phyloP scores from a whole-genome alignment of 805 yeast genomes.

The Ogataea neopini region DNA sequence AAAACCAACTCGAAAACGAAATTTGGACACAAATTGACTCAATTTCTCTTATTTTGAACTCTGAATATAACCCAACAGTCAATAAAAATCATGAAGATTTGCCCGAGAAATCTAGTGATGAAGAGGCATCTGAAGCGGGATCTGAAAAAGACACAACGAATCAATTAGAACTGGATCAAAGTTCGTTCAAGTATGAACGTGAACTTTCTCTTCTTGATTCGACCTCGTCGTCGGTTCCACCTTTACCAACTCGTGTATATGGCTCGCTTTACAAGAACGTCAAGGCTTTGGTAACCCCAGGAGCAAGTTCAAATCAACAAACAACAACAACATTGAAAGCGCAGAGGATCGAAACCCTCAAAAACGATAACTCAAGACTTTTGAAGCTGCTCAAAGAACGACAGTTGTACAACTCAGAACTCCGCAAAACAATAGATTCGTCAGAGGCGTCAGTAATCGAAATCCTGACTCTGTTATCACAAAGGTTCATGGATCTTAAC shows the following conservation, averaged over 20 bases:
- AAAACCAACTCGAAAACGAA: conserved; percentile 23
- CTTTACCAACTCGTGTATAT: not conserved
- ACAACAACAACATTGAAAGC: not conserved
- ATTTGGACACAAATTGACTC: conserved; percentile 30
- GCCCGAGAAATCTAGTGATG: not conserved
- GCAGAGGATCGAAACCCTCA: conserved; percentile 9
- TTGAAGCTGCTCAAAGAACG: conserved; percentile 17
- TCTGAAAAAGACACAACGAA: not conserved
- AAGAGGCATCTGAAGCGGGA: not conserved
- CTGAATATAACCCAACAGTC: conserved; percentile 8
- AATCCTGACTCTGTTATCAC: conserved; percentile 17
- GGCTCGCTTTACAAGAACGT: conserved; percentile 7
- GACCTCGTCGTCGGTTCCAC: not conserved
- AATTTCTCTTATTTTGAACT: conserved; percentile 15
- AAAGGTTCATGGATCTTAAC: conserved; percentile 13
- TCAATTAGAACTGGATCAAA: conserved; percentile 8
- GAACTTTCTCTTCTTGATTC: conserved; percentile 1
- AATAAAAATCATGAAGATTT: not conserved
- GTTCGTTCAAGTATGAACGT: conserved; percentile 14
- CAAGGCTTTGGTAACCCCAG: conserved; percentile 6
- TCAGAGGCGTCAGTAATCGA: conserved; percentile 21
- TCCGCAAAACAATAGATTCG: conserved; percentile 18
- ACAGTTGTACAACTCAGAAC: conserved; percentile 21
- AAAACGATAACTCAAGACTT: conserved; percentile 19
- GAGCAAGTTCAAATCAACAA: not conserved